Evolutionary conservation across 225 moss, liverwort and hornwort genomes (phyloP).

Genomic region (Pleurozium schreberi): DNA sequence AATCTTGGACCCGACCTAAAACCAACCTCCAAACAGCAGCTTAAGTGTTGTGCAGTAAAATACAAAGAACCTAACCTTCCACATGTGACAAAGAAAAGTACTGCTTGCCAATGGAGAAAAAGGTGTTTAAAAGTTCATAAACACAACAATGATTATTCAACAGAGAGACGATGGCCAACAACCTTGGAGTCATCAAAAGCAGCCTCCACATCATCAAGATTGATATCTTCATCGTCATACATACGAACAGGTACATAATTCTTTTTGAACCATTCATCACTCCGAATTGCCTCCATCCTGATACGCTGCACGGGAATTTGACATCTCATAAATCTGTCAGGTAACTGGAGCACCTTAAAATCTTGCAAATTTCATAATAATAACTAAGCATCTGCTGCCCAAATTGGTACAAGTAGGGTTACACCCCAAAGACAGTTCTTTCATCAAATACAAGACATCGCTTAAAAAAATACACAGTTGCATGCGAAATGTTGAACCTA

Average conservation of each 20-base stretch:
- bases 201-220: conserved; percentile 77
- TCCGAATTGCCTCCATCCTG: conserved; percentile 67
- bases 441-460: not conserved
- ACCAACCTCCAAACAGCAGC: not conserved
- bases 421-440: not conserved
- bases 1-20: not conserved
- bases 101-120: not conserved
- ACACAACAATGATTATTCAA: not conserved
- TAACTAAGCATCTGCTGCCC: not conserved
- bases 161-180: conserved; percentile 4
- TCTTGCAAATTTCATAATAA: not conserved
- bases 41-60: not conserved
- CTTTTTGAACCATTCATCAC: conserved; percentile 77
- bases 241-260: conserved; percentile 71
- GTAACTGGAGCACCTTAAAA: not conserved
- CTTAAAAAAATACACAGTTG: not conserved
- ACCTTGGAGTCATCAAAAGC: conserved; percentile 95
- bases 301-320: conserved; percentile 72
- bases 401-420: not conserved
- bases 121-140: not conserved
- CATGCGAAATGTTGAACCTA: not conserved
- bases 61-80: not conserved
- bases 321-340: conserved; percentile 13
- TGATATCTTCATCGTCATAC: conserved; percentile 69
- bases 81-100: not conserved